These are phyloP conservation scores for Colletotrichum sansevieriae DNA, from an alignment of 2,329 filamentous ascomycete species.

Conservation along the genomic window DNA sequence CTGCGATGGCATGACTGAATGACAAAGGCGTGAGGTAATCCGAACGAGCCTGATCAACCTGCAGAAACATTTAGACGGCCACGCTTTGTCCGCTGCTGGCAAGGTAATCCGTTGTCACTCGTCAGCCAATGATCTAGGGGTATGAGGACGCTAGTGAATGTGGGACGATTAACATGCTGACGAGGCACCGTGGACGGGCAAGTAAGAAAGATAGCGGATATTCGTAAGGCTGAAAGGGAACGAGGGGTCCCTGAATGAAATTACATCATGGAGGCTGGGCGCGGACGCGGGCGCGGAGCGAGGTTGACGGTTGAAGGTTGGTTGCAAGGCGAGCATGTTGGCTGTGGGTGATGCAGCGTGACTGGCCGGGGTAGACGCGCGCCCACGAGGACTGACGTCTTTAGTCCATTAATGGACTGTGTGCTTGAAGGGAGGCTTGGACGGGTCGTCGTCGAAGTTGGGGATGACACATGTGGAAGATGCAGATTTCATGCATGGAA, in stretches of 20 bases:
- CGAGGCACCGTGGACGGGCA: slow-evolving; percentile 8
- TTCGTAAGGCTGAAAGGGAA: slow-evolving; percentile 42
- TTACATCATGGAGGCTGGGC: slow-evolving; percentile 24
- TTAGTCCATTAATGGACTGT: slow-evolving; percentile 13
- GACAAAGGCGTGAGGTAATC: slow-evolving; percentile 18
- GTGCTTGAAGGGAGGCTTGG: slow-evolving; percentile 5
- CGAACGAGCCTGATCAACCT: slow-evolving; percentile 14
- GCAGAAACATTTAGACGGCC: slow-evolving; percentile 1
- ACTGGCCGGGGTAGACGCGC: slow-evolving; percentile 28
- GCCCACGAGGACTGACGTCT: slow-evolving; percentile 33
- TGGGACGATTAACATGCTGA: slow-evolving; percentile 38
- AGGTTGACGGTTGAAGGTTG: background rate
- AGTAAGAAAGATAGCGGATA: slow-evolving; percentile 26
- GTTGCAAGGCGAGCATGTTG: slow-evolving; percentile 16
- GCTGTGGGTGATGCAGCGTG: slow-evolving; percentile 25
- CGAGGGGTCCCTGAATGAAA: slow-evolving; percentile 28
- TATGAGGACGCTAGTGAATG: slow-evolving; percentile 30
- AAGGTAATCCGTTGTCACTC: slow-evolving; percentile 11
- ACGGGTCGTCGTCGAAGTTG: slow-evolving; percentile 12
- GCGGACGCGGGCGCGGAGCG: slow-evolving; percentile 14
- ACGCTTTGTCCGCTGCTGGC: slow-evolving; percentile 10
- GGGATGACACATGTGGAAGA: slow-evolving; percentile 27
- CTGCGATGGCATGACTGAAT: background rate
- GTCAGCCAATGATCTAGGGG: slow-evolving; percentile 33
- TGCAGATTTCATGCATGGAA: slow-evolving; percentile 37